Evolutionary conservation across 805 yeast genomes (phyloP).

Genomic region (Geotrichum ghanense): DNA sequence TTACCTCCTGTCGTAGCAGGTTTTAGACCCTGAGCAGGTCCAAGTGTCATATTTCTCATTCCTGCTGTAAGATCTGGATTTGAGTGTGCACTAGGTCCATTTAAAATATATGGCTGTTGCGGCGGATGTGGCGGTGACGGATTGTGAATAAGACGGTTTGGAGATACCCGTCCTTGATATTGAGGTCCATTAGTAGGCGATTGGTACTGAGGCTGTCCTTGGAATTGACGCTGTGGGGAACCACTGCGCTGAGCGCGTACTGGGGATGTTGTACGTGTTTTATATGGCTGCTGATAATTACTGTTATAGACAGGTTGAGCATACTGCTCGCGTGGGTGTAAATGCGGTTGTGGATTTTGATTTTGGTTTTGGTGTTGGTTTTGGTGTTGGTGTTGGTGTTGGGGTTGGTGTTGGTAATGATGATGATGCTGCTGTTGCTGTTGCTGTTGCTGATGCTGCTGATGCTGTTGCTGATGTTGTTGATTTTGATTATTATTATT

Average conservation of each 20-base stretch:
- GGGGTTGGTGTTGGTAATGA: conserved; percentile 7
- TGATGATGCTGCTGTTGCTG: conserved; percentile 2
- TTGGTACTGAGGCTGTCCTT: too few relatives aligned
- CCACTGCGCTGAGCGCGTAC: neutral
- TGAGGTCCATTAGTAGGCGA: too few relatives aligned
- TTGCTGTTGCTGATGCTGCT: conserved; percentile 8
- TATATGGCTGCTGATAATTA: neutral
- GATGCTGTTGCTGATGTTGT: conserved; percentile 6
- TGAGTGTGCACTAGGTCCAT: neutral
- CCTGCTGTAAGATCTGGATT: conserved; percentile 1
- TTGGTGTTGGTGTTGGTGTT: conserved; percentile 2
- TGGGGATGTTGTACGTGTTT: neutral
- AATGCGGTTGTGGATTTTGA: conserved; percentile 1
- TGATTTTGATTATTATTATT: conserved; percentile 4
- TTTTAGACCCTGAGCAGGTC: neutral
- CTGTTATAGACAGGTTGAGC: conserved; percentile 4
- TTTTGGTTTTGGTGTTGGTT: conserved; percentile 7
- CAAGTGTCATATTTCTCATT: neutral
- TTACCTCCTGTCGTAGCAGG: neutral
- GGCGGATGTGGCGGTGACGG: neutral
- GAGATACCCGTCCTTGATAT: too few relatives aligned
- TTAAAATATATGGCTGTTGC: neutral
- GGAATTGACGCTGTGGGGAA: neutral
- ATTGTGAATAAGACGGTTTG: too few relatives aligned
- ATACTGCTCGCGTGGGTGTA: conserved; percentile 4